Evolutionary conservation across 1,139 yeast species (phyloP), one percentile per base, ranked within the genome.

Genomic region (Suhomyces bribrorum): DNA sequence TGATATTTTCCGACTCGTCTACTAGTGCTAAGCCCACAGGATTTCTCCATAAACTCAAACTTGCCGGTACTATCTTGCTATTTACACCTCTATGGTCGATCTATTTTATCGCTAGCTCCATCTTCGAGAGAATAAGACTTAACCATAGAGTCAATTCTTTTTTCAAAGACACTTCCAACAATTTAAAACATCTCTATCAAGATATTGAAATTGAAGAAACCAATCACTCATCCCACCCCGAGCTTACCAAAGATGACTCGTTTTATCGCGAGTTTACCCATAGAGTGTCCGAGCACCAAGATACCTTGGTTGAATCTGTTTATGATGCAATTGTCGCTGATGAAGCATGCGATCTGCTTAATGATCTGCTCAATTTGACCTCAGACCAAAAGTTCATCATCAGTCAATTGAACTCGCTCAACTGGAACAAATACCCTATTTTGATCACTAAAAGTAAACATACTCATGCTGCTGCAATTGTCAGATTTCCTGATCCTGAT

Each of bases 401-500:
- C 29, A 62, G 62, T 17, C 71, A 73, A 44, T 68, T 87, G 54
- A 86, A 86, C 57, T 48, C 59, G 2, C 58, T 86, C 9, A 52
- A 62, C 3, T 87, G 95, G 95, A 59, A 66, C 24, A 87, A 85
- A 56, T 83, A 57, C 53, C 94, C 94, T 0, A 73, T 86, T 20
- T 72, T 84, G 43, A 83, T 87, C 37, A 72, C 83, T 31, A 65
- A 74, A 24, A 81, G 92, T 4, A 72, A 72, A 36, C 76, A 81
- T 34, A 75, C 94, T 0, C 96, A 87, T 54, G 88, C 95, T 2
- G 95, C 92, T 2, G 83, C 87, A 1, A 84, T 87, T 42, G 86
- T 82, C 27, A 72, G 95, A 40, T 76, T 72, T 42, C 65, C 66
- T 29, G 75, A 75, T 26, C 72, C 74, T 15, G 59, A 67, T 15